These are phyloP conservation scores for Flaveria trinervia DNA, from an alignment of 129 eudicot genomes.

Conservation along the genomic window DNA sequence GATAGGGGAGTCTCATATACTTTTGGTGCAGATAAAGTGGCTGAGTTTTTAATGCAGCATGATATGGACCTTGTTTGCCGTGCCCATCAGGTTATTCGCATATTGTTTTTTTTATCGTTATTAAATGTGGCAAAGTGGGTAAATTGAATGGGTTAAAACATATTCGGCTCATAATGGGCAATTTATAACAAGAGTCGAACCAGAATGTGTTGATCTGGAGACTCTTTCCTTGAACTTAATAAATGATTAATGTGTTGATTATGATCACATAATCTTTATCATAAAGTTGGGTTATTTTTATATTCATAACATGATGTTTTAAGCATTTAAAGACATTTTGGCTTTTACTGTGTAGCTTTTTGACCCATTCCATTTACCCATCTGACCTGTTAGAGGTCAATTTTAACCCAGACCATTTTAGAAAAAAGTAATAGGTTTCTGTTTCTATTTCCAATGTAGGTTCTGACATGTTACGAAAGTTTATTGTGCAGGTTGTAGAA, in stretches of 20 bases:
- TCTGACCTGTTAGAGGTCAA: neutral
- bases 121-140: slow-evolving; percentile 1
- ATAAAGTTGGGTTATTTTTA: neutral
- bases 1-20: slow-evolving; percentile 74
- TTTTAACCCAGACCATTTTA: neutral
- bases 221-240: neutral
- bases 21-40: slow-evolving; percentile 73
- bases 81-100: slow-evolving; percentile 63
- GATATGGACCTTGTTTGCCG: slow-evolving; percentile 87
- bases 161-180: neutral
- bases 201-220: neutral
- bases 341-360: neutral
- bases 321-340: neutral
- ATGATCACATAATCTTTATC: neutral
- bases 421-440: no score
- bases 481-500: slow-evolving; percentile 63
- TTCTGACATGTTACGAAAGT: neutral
- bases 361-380: neutral
- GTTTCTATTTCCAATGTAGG: neutral
- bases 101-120: neutral
- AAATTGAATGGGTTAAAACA: neutral
- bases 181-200: neutral
- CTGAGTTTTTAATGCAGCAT: slow-evolving; percentile 68
- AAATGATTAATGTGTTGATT: neutral
- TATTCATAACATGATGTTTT: no score